These are phyloP conservation scores for Saccharomyces cerevisiae DNA, from an alignment of 805 yeast species.

Conservation along the genomic window DNA sequence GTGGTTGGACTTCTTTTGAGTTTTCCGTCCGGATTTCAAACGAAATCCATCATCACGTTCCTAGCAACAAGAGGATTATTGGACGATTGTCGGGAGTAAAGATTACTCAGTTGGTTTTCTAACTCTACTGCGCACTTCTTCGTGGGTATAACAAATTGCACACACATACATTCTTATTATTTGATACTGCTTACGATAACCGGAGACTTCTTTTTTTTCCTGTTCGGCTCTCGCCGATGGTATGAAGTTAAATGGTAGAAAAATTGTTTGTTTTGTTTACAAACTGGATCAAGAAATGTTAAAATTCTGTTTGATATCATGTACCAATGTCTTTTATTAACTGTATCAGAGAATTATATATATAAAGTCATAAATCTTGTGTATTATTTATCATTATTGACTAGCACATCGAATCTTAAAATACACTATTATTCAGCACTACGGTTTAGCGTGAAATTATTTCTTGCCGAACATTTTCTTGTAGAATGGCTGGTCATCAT, in stretches of 20 bases:
- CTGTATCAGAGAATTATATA: not conserved
- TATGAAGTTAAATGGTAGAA: not conserved
- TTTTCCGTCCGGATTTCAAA: too few species aligned
- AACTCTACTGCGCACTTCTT: not conserved
- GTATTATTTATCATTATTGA: not conserved
- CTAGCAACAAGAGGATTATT: too few species aligned
- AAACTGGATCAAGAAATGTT: not conserved
- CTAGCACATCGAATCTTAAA: not conserved
- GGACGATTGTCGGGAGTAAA: too few species aligned
- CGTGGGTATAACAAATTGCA: not conserved
- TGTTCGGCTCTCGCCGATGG: not conserved
- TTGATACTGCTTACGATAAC: not conserved
- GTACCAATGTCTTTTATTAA: not conserved
- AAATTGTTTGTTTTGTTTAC: not conserved
- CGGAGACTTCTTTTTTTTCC: not conserved
- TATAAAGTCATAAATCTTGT: not conserved
- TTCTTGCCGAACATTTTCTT: constrained; percentile 17
- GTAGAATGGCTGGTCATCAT: constrained; percentile 27
- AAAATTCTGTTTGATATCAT: not conserved
- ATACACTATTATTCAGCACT: not conserved
- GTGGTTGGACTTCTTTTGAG: too few species aligned
- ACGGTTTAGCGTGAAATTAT: not conserved
- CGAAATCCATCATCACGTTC: too few species aligned
- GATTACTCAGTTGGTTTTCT: not conserved
- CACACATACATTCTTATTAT: not conserved